Evolutionary conservation across 2,329 filamentous ascomycete species (phyloP), one percentile per base, ranked within the genome.

Genomic region (Shiraia bambusicola): DNA sequence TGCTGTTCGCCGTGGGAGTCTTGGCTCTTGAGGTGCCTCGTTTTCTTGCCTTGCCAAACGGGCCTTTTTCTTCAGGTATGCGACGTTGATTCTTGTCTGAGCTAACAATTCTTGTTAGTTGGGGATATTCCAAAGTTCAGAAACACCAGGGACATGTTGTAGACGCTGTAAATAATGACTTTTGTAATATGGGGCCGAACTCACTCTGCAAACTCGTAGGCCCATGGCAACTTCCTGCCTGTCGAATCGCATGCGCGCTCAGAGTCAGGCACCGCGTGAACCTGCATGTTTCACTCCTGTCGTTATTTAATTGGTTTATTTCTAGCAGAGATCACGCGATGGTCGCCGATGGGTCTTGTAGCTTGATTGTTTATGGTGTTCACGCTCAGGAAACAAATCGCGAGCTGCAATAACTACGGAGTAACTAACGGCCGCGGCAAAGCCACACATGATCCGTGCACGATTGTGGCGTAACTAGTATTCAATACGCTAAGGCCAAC

Each of bases 241-340:
- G 76, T 76, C 38, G 77, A 74, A 58, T 83, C 80, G 56, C 74
- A 72, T 24, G 79, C 80, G 57, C 80, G 77, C 65, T 84, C 82
- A 53, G 79, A 75, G 39, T 79, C 78, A 25, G 81, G 80, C 9
- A 85, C 81, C 24, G 79, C 79, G 65, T 85, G 81, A 37, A 84
- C 80, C 66, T 85, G 81, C 78, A 84, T 84, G 41, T 69, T 70
- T 47, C 34, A 16, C 26, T 28, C 9, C 34, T 35, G 27, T 28
- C 24, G 32, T 40, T 12, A 34, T 28, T 38, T 42, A 47, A 41
- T 43, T 31, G 31, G n/a, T 34, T 27, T 8, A 22, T 36, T 34
- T 14, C 36, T 30, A 16, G 32, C 40, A 37, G 40, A 14, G 33
- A 22, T 42, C 14, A 10, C 33, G 31, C 39, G 24, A n/a, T 36